phyloP scores from a whole-genome alignment of 805 yeast species.

The Metschnikowia chrysomelidarum region DNA sequence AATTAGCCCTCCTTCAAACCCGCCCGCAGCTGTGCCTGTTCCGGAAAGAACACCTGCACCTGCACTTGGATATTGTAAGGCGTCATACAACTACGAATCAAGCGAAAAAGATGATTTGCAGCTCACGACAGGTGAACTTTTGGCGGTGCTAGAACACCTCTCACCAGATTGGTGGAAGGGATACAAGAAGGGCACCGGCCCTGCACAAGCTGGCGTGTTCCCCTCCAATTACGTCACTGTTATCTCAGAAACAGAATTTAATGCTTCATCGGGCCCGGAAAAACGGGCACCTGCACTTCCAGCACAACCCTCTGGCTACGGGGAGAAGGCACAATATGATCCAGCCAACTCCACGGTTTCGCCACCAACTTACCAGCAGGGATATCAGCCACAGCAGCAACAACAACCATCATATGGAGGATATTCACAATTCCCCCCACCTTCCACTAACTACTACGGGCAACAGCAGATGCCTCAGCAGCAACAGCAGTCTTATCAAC shows the following conservation, averaged over 20 bases:
- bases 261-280: slow-evolving; percentile 20
- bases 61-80: slow-evolving; percentile 50
- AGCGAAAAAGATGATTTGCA: slow-evolving; percentile 74
- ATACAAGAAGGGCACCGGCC: slow-evolving; percentile 30
- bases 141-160: slow-evolving; percentile 67
- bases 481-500: slow-evolving; percentile 23
- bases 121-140: slow-evolving; percentile 62
- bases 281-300: slow-evolving; percentile 8
- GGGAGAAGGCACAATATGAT: slow-evolving; percentile 7
- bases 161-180: slow-evolving; percentile 95
- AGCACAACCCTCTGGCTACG: slow-evolving; percentile 3
- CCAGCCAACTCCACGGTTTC: slow-evolving; percentile 1
- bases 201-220: slow-evolving; percentile 70
- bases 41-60: slow-evolving; percentile 17
- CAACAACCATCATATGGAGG: slow-evolving; percentile 31
- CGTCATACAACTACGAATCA: slow-evolving; percentile 70
- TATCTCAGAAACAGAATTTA: slow-evolving; percentile 33
- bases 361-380: slow-evolving; percentile 16
- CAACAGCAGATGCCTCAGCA: slow-evolving; percentile 20
- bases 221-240: slow-evolving; percentile 80
- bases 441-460: slow-evolving; percentile 47
- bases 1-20: slow-evolving; percentile 20
- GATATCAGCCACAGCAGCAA: slow-evolving; percentile 5
- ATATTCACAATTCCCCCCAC: slow-evolving; percentile 50
- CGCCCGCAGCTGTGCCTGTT: slow-evolving; percentile 10